A percentile compares a stretch with the other conserved stretches of the same genome.
Conservation (phyloP, 2,329 filamentous ascomycete genomes). For the Phaeosphaeriaceae sp. region DNA sequence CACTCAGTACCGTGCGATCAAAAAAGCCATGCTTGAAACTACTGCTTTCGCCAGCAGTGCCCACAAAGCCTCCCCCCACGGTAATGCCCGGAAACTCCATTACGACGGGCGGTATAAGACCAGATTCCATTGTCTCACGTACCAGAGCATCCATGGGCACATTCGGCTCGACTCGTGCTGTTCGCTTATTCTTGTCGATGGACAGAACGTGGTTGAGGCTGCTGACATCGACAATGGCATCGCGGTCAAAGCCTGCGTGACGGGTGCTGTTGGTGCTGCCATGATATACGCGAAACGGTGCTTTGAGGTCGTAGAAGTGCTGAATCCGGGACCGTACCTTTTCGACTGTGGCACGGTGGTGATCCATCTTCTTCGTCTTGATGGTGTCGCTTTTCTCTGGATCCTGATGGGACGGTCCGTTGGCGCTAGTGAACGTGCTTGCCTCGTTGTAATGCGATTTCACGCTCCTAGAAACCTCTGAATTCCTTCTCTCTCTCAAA, state of each 20-base stretch:
- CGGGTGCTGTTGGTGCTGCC: slow-evolving; percentile 80
- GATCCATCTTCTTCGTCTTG: slow-evolving; percentile 23
- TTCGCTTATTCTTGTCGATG: slow-evolving; percentile 62
- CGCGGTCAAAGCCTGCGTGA: slow-evolving; percentile 50
- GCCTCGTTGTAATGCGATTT: neutral
- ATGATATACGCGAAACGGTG: slow-evolving; percentile 65
- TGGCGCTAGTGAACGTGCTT: neutral
- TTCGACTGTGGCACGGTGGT: slow-evolving; percentile 31
- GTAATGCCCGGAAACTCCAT: slow-evolving; percentile 79
- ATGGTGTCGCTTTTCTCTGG: neutral
- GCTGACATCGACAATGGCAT: slow-evolving; percentile 69
- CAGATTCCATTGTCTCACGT: slow-evolving; percentile 61
- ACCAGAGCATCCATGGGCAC: slow-evolving; percentile 73
- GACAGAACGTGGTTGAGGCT: slow-evolving; percentile 67
- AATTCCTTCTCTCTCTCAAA: neutral
- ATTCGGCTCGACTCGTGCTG: slow-evolving; percentile 72
- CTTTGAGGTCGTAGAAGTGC: slow-evolving; percentile 35
- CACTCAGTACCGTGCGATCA: slow-evolving; percentile 67
- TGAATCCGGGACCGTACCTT: slow-evolving; percentile 27
- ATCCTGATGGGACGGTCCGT: neutral
- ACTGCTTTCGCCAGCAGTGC: slow-evolving; percentile 72
- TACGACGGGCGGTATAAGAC: slow-evolving; percentile 69
- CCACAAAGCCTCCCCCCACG: slow-evolving; percentile 71
- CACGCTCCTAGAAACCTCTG: neutral
- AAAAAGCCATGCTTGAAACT: slow-evolving; percentile 74